These are phyloP conservation scores for Cucurbitaria berberidis DNA, from an alignment of 2,329 filamentous ascomycete genomes.

Conservation along the genomic window DNA sequence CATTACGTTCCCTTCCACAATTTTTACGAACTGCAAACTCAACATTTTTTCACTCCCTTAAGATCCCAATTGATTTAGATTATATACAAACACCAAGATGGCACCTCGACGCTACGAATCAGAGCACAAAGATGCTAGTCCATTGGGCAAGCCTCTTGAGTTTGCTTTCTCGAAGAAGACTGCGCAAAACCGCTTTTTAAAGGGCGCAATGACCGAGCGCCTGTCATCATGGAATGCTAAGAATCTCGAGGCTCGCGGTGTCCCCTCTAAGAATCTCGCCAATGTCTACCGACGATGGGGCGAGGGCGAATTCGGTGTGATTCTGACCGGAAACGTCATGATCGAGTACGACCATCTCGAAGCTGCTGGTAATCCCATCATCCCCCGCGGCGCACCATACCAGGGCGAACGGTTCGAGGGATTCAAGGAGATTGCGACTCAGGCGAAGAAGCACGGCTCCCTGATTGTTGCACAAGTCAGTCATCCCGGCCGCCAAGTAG, in stretches of 20 bases:
- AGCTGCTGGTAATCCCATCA: constrained; percentile 64
- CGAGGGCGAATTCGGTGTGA: constrained; percentile 50
- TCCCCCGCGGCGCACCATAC: constrained; percentile 59
- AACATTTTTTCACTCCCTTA: neutral
- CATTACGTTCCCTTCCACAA: neutral
- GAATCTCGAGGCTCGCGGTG: constrained; percentile 59
- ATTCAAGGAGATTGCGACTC: constrained; percentile 63
- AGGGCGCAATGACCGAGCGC: constrained; percentile 71
- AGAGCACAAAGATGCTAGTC: constrained; percentile 48
- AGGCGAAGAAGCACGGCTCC: constrained; percentile 62
- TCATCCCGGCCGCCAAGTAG: constrained; percentile 67
- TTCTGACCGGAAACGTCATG: constrained; percentile 70
- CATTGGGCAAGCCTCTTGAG: constrained; percentile 52
- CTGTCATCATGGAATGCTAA: constrained; percentile 66
- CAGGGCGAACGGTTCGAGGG: constrained; percentile 65
- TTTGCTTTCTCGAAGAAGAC: constrained; percentile 59
- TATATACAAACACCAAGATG: constrained; percentile 36
- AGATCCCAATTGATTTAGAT: neutral
- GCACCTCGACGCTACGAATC: constrained; percentile 50
- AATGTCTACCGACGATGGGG: constrained; percentile 65
- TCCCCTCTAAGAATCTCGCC: constrained; percentile 61
- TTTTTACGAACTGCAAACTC: neutral
- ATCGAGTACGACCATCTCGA: constrained; percentile 67
- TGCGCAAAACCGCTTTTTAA: constrained; percentile 70
- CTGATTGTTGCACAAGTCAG: constrained; percentile 67